phyloP scores from a whole-genome alignment of 306 rosid species.

The Spatholobus suberectus region DNA sequence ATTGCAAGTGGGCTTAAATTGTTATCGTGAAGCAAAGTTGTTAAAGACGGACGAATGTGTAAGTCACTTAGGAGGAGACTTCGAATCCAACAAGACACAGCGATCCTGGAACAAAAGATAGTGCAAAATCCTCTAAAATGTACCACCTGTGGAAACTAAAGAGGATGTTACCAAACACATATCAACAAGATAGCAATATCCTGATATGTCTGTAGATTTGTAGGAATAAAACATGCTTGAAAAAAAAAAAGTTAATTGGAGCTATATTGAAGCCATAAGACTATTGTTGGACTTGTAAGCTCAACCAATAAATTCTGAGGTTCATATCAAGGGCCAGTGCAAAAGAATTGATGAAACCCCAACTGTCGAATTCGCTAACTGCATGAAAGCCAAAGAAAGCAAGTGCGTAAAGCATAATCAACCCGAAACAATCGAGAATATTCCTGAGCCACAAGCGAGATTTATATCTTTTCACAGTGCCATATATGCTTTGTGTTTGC shows the following conservation, averaged over 20 bases:
- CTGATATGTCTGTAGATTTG: neutral
- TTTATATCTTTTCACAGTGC: neutral
- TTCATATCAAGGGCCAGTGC: neutral
- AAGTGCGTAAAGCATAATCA: neutral
- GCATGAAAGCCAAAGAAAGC: neutral
- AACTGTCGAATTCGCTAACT: neutral
- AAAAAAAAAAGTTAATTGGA: neutral
- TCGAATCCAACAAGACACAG: neutral
- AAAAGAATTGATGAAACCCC: neutral
- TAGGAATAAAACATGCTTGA: neutral
- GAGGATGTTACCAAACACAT: neutral
- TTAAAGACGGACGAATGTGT: neutral
- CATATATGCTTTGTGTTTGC: neutral
- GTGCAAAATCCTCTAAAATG: neutral
- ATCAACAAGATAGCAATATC: neutral
- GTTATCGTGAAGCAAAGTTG: neutral
- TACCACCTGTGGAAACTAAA: neutral
- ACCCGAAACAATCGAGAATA: neutral
- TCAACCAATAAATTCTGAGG: neutral
- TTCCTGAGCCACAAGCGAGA: neutral
- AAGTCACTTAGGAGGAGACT: neutral
- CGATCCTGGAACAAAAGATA: neutral
- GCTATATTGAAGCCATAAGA: neutral
- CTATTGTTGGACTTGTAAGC: neutral
- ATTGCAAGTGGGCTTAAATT: constrained; percentile 1